A percentile compares a stretch with the other conserved stretches of the same genome.
These are phyloP conservation scores for Fusarium sp. DNA, from an alignment of 2,329 filamentous ascomycete genomes.

Conservation along the genomic window DNA sequence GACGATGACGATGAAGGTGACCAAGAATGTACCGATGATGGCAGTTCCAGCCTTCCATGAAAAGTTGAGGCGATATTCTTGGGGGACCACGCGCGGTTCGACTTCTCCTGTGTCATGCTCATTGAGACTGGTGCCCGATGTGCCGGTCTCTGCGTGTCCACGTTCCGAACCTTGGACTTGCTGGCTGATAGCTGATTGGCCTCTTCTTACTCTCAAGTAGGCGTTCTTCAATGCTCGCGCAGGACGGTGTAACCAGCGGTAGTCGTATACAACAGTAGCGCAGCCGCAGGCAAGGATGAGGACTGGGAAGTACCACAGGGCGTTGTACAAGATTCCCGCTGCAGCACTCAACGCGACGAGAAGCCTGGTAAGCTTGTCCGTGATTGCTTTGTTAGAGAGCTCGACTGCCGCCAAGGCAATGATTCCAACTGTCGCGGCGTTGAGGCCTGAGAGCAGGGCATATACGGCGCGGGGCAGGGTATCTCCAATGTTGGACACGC, in stretches of 20 bases:
- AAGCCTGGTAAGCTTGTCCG: constrained; percentile 68
- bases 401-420: constrained; percentile 75
- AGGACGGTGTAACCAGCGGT: constrained; percentile 53
- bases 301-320: constrained; percentile 78
- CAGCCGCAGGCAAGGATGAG: constrained; percentile 46
- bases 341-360: constrained; percentile 70
- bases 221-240: accelerated
- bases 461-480: constrained; percentile 70
- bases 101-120: neutral
- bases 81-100: constrained; percentile 45
- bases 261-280: neutral
- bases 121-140: neutral
- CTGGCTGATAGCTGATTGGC: accelerated
- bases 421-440: constrained; percentile 76
- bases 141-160: neutral
- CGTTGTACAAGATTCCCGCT: constrained; percentile 74
- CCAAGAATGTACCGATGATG: constrained; percentile 60
- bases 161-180: neutral
- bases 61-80: constrained; percentile 49
- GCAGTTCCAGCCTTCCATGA: constrained; percentile 56
- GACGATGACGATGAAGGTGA: constrained; percentile 66
- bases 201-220: accelerated
- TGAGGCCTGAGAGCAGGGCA: constrained; percentile 75
- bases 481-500: constrained; percentile 67
- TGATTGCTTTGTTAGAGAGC: constrained; percentile 73